Percentiles rank a stretch among this genome's conserved stretches.
phyloP scores from a whole-genome alignment of 805 yeast genomes.

The Teunomyces lycoperdinae region DNA sequence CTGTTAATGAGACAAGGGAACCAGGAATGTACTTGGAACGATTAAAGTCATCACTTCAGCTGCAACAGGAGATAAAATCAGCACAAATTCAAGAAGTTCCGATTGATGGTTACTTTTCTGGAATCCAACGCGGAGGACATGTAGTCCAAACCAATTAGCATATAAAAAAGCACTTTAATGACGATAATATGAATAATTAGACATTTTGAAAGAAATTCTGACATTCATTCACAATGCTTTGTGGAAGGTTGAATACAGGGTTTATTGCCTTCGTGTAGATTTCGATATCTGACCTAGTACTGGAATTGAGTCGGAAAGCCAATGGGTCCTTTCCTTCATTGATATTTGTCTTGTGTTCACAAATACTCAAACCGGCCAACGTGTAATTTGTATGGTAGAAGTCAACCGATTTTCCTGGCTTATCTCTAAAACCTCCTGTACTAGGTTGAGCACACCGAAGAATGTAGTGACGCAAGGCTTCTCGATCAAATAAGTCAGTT shows the following conservation, averaged over 20 bases:
- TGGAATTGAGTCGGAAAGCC: constrained; percentile 17
- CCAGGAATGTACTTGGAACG: background rate
- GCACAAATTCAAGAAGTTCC: background rate
- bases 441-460: constrained; percentile 71
- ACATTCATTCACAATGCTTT: constrained; percentile 3
- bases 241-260: constrained; percentile 29
- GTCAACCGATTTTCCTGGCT: constrained; percentile 79
- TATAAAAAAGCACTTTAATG: background rate
- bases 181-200: background rate
- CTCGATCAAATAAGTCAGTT: constrained; percentile 45
- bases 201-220: background rate
- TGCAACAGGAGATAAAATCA: background rate
- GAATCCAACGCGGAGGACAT: background rate
- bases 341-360: constrained; percentile 42
- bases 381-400: constrained; percentile 90
- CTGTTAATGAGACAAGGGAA: constrained; percentile 1
- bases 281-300: background rate
- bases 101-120: constrained; percentile 10
- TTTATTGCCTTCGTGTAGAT: constrained; percentile 17
- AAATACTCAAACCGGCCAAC: constrained; percentile 66
- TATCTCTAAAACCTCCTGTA: constrained; percentile 80
- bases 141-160: constrained; percentile 1
- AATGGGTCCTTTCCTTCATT: constrained; percentile 4
- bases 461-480: constrained; percentile 61
- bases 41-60: background rate